These are phyloP conservation scores for Sugiyamaella smithiae DNA, from an alignment of 805 yeast genomes.

Conservation along the genomic window DNA sequence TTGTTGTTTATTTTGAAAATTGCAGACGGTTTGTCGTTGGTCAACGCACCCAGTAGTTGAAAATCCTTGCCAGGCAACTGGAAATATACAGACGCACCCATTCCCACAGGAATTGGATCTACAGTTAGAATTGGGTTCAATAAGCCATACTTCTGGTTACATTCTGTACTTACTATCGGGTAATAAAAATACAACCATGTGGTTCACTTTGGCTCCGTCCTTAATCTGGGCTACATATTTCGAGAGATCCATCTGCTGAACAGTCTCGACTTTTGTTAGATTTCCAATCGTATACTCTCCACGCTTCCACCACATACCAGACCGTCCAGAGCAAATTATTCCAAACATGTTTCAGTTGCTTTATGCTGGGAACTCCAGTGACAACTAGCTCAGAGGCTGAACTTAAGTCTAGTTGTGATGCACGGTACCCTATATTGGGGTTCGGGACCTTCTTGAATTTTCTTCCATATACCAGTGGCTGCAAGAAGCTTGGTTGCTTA, in stretches of 20 bases:
- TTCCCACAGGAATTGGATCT: conserved; percentile 52
- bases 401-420: too few species aligned
- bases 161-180: conserved; percentile 64
- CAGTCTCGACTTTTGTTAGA: conserved; percentile 29
- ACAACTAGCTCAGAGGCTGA: too few species aligned
- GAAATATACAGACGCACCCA: conserved; percentile 83
- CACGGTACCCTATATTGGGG: not conserved
- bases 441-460: not conserved
- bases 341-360: too few species aligned
- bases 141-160: not conserved
- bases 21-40: conserved; percentile 74
- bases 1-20: conserved; percentile 72
- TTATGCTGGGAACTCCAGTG: too few species aligned
- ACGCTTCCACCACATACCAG: conserved; percentile 36
- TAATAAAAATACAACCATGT: conserved; percentile 76
- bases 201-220: conserved; percentile 40
- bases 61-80: conserved; percentile 64
- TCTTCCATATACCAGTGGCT: not conserved
- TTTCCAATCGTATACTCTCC: conserved; percentile 20
- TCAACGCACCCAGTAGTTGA: conserved; percentile 37
- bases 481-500: conserved; percentile 5
- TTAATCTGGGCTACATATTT: conserved; percentile 37
- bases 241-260: conserved; percentile 60
- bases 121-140: too few species aligned
- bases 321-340: conserved; percentile 72